Base-by-base conservation (phyloP, 176 grass and related monocot species). In the Aegilops umbellulata region DNA sequence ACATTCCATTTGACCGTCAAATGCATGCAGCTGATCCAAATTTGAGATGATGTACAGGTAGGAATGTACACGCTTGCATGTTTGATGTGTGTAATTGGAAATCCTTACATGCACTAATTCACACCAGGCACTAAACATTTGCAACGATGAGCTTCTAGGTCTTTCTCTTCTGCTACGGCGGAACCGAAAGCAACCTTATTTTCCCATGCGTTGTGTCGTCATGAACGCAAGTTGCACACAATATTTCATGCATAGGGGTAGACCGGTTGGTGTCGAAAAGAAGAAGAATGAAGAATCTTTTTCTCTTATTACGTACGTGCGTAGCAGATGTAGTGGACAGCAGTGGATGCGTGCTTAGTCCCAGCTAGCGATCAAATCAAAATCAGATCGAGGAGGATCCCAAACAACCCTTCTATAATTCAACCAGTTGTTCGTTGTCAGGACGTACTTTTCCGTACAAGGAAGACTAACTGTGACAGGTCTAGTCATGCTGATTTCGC, bases 371-470 rank as follows among this genome's bases (percentile, higher is more conserved):
- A 25, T 74, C 73, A 51, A 76, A 30, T 76, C 73, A 76, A 15
- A 53, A 51, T 76, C 73, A 76, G 73, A 44, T 76, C 6, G 44
- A 19, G 73, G 71, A 75, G 71, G 71, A 75, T 75, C 71, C 24
- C 14, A 30, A 76, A 51, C 10, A 30, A 30, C 3, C 73, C 26
- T 76, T 71, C 34, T 69, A 17, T 36, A 22, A 70, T 51, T 25
- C 44, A 26, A 26, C 41, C 29, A 76, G 73, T 76, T 76, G 73
- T 76, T 76, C 44, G 3, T 51, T 53, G 73, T 76, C 73, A 76
- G 23, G 14, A 51, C 73, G 25, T 76, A 49, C 73, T 76, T 76
- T 76, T 53, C 73, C 73, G 73, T 76, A 76, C 73, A 19, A 20
- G 73, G 72, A 75, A 26, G 7, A 46, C 22, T 72, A 15, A 23